Evolutionary conservation across 2,329 filamentous ascomycete species (phyloP).

Genomic region (Curvularia hawaiiensis): DNA sequence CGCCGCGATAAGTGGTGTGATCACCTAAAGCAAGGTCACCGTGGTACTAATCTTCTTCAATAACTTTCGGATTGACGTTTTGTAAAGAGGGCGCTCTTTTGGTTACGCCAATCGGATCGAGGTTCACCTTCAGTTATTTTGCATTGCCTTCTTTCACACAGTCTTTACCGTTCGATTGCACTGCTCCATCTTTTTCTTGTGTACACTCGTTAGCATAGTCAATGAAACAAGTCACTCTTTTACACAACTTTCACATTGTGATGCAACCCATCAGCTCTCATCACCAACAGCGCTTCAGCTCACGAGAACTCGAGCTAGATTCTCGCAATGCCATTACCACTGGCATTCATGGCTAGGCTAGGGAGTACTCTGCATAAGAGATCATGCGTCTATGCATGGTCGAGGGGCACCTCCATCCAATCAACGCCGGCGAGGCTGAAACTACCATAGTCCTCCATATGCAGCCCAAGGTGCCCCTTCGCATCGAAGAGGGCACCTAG

Average conservation of each 20-base stretch:
- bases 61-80: neutral
- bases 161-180: too few species aligned
- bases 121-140: neutral
- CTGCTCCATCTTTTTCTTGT: neutral
- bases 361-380: neutral
- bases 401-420: slow-evolving; percentile 5
- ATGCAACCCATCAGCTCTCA: neutral
- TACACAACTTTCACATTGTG: neutral
- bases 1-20: slow-evolving; percentile 25
- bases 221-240: neutral
- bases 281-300: neutral
- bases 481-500: neutral
- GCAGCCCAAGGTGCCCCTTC: neutral
- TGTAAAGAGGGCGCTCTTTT: neutral
- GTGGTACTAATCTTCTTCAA: neutral
- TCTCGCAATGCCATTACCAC: neutral
- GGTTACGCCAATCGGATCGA: neutral
- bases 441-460: neutral
- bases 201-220: neutral
- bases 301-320: neutral
- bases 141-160: too few species aligned
- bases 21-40: slow-evolving; percentile 18
- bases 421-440: neutral
- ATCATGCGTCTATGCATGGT: neutral
- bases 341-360: neutral